Evolutionary conservation across 345 rosid species (phyloP), one percentile per base, ranked within the genome.

Genomic region (Salix arbutifolia): DNA sequence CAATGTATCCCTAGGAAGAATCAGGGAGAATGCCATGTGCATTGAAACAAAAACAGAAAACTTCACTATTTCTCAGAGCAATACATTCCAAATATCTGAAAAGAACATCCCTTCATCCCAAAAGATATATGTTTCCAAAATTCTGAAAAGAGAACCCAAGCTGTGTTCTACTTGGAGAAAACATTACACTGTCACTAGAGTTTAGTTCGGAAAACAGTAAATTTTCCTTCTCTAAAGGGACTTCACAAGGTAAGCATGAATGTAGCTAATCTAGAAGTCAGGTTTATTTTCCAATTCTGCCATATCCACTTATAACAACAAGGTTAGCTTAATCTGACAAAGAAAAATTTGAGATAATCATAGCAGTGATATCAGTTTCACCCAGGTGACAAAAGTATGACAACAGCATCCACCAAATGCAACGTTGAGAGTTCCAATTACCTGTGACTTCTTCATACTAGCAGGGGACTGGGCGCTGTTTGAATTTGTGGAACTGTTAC

Each of bases 391-490:
- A 33, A 6, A 12, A 70, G 53, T 4, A 26, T 19, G 37, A 23
- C 12, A 37, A 50, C 9, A 25, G 8, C 52, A 26, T 68, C 30
- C 42, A 66, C 69, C 69, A 70, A 18, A 28, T 1, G 58, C 38
- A 67, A 53, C 19, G 33, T 16, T 40, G 31, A 66, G n/a, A 56
- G 26, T 64, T 78, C 65, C n/a, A n/a, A 23, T 78, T 83, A 91
- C 97, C 96, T 91, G 93, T 38, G 84, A 86, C 79, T 79, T 82
- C 84, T 87, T 87, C 72, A 86, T 78, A 28, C 79, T 80, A 38
- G 74, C 72, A 70, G 91, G 90, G 19, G 90, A 86, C 46, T 75
- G 84, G 18, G 69, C 35, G 79, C 77, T 83, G 80, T 70, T 80
- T 76, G 70, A 74, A 79, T 79, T 84, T 21, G 76, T 79, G 26